Base-by-base conservation (phyloP, 805 yeast genomes). In the Wickerhamomyces strasburgensis region DNA sequence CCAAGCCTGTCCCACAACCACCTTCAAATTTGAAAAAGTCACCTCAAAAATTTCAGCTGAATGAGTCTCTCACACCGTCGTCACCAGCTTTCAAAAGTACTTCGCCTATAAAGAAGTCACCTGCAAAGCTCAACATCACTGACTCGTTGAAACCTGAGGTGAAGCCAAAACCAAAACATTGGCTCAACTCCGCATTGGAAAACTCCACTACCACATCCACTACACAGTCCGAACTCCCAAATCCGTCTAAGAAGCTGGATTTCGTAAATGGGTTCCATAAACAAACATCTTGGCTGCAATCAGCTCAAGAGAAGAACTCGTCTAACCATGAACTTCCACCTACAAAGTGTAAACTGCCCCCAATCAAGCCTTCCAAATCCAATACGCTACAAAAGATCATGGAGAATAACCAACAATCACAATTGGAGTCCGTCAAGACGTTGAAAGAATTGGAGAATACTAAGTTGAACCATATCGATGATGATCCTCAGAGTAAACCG, bases 301-400 rank as follows among this genome's bases (percentile, higher is more conserved):
- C 57, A 13, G 54, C 54, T 11, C 3, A 40, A 39, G 19, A 46
- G 38, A 26, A 33, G 32, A 5, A 32, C 37, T 6, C 19, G 39
- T 0, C 21, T 43, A 17, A 35, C 33, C 7, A 24, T 35, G 25
- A 21, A 9, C 29, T 36, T 11, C 33, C 33, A n/a, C 19, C 26
- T 13, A 31, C 32, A 24, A 41, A 36, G 35, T 29, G 62, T 35
- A 51, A 44, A 56, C 40, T 51, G 50, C 60, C 57, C 47, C 66
- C 59, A 51, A 53, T 46, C 27, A 46, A 42, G 38, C 60, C 56
- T 43, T 50, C 49, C 42, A 46, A 47, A 31, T 37, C 47, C 26
- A 52, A 54, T 47, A 54, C 61, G 16, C 43, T 60, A 47, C 42
- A 60, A 49, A 56, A 52, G 52, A 60, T 37, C 13, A 5, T 37